phyloP scores from a whole-genome alignment of 495 filamentous ascomycete species.

The Cladorrhinum samala region DNA sequence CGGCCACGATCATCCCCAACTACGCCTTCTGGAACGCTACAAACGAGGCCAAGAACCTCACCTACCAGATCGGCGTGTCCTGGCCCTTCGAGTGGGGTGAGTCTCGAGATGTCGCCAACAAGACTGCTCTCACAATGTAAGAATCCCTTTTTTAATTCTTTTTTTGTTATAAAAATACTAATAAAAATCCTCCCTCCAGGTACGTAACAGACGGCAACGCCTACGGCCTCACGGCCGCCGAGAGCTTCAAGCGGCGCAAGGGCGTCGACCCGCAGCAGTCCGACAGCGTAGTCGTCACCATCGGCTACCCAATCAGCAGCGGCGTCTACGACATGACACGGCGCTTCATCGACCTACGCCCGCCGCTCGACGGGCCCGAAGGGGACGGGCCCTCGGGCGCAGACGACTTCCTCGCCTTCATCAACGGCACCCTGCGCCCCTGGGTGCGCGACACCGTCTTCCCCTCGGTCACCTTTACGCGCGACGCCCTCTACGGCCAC shows the following conservation, averaged over 20 bases:
- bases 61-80: slow-evolving; percentile 19
- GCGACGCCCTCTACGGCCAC: slow-evolving; percentile 20
- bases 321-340: slow-evolving; percentile 13
- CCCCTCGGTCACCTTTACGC: slow-evolving; percentile 13
- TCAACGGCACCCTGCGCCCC: slow-evolving; percentile 11
- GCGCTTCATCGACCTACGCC: slow-evolving; percentile 14
- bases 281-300: slow-evolving; percentile 21
- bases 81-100: slow-evolving; percentile 22
- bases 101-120: slow-evolving; percentile 6
- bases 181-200: neutral
- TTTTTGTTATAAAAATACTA: no score
- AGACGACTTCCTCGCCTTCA: slow-evolving; percentile 14
- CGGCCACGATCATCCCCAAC: slow-evolving; percentile 18
- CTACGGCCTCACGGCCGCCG: slow-evolving; percentile 18
- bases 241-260: slow-evolving; percentile 18
- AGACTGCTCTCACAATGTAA: slow-evolving; percentile 14
- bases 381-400: slow-evolving; percentile 3
- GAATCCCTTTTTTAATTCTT: neutral
- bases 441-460: slow-evolving; percentile 15
- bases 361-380: slow-evolving; percentile 4
- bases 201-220: slow-evolving; percentile 27
- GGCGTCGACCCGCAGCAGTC: slow-evolving; percentile 11
- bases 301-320: slow-evolving; percentile 24
- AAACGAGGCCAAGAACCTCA: slow-evolving; percentile 9
- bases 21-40: slow-evolving; percentile 19